These are phyloP conservation scores for Vigna hirtella DNA, from an alignment of 306 rosid genomes.

Conservation along the genomic window DNA sequence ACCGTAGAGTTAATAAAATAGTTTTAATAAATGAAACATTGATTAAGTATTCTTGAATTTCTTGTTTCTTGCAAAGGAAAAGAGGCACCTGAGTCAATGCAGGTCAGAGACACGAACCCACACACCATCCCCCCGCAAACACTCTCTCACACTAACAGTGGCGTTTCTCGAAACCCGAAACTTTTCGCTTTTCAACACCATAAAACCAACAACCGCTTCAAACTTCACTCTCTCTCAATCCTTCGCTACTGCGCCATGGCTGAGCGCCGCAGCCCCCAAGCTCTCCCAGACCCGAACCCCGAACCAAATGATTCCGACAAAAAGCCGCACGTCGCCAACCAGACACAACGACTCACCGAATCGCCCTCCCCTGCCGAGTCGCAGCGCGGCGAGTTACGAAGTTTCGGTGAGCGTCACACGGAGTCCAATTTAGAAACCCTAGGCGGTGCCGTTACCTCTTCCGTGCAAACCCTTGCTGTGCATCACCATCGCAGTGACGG, in stretches of 20 bases:
- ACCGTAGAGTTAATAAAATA: background rate
- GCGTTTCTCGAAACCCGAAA: constrained; percentile 50
- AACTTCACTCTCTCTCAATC: constrained; percentile 39
- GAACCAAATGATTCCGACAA: constrained; percentile 18
- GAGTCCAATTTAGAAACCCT: constrained; percentile 68
- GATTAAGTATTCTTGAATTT: background rate
- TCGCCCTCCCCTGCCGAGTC: constrained; percentile 33
- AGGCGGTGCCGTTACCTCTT: constrained; percentile 47
- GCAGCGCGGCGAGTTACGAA: constrained; percentile 38
- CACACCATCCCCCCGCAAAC: constrained; percentile 39
- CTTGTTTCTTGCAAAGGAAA: background rate
- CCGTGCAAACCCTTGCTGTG: constrained; percentile 36
- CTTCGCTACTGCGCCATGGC: constrained; percentile 49
- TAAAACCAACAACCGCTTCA: constrained; percentile 43
- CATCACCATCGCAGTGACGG: constrained; percentile 53
- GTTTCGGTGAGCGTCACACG: constrained; percentile 4
- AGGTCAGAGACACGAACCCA: constrained; percentile 58
- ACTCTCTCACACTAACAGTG: constrained; percentile 37
- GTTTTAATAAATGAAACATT: background rate
- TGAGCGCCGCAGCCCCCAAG: constrained; percentile 50
- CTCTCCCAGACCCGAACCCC: constrained; percentile 42
- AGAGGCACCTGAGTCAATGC: constrained; percentile 64
- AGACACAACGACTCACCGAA: constrained; percentile 33
- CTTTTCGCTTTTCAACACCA: constrained; percentile 48
- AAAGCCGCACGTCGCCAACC: background rate